Evolutionary conservation across 345 rosid genomes (phyloP), one percentile per base, ranked within the genome.

Genomic region (Alliaria petiolata): DNA sequence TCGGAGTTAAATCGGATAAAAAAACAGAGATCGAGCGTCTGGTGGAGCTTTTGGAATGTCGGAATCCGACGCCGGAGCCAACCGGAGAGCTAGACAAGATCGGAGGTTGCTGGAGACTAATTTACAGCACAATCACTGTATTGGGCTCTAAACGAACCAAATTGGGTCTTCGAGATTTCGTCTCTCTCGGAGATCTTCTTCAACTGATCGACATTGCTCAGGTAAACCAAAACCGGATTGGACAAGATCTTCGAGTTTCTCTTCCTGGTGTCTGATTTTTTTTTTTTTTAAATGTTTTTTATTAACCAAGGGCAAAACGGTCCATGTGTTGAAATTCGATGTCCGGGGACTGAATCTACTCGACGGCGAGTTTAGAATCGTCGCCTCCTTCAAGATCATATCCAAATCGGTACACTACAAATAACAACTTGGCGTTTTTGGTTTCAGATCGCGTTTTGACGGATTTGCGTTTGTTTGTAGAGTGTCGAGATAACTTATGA

Each of bases 271-370:
- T 22, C 25, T 22, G 25, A 22, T 22, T 22, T 15, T 15, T 7
- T 57, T 11, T 6, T 77, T 67, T 15, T 65, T 61, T n/a, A n/a
- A n/a, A n/a, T n/a, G n/a, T n/a, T n/a, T n/a, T n/a, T n/a, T n/a
- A n/a, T 79, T 11, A 31, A 82, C 82, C 78, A 85, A 91, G 98
- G 90, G 93, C 47, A 91, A 91, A 88, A 95, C 96, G 70, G 91
- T 85, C 53, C 89, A 91, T 64, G 86, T 91, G 78, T 87, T 93
- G 62, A 83, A 87, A 82, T 93, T 93, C 83, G 85, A 83, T 71
- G 96, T 82, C 17, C 83, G 87, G 46, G 98, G 96, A 57, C 46
- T 91, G 77, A 91, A 78, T 72, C 47, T 88, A 79, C 80, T 82
- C 42, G 85, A 83, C 36, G 97, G 97, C 67, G 79, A 89, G 74